These are phyloP conservation scores for Microsporum ferrugineum DNA, from an alignment of 2,329 filamentous ascomycete genomes.

Conservation along the genomic window DNA sequence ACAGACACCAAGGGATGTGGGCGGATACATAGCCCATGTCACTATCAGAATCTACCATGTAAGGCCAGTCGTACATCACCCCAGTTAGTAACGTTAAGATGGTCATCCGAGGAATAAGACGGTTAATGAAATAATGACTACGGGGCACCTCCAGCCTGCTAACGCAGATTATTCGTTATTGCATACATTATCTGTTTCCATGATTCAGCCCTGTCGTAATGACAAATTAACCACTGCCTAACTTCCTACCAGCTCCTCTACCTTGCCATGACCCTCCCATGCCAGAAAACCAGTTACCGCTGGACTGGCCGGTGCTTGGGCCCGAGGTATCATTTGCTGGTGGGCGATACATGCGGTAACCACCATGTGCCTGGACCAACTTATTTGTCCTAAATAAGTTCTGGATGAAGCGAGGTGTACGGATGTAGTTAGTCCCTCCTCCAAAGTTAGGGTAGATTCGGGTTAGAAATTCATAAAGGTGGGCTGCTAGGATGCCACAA, in stretches of 20 bases:
- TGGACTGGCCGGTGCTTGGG: constrained; percentile 1
- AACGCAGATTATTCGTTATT: neutral
- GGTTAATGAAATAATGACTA: too few relatives aligned
- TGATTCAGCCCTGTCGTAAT: neutral
- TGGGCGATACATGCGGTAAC: constrained; percentile 51
- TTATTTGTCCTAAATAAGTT: constrained; percentile 43
- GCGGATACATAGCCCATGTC: too few relatives aligned
- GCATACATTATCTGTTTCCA: neutral
- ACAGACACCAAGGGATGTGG: too few relatives aligned
- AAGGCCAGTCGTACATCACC: too few relatives aligned
- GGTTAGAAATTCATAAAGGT: constrained; percentile 81
- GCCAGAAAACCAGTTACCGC: constrained; percentile 22
- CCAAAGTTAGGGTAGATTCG: constrained; percentile 82
- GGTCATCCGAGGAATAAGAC: too few relatives aligned
- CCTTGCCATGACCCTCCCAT: constrained; percentile 28
- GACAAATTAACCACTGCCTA: constrained; percentile 25
- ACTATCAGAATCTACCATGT: too few relatives aligned
- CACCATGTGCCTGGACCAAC: constrained; percentile 26
- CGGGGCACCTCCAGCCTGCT: neutral
- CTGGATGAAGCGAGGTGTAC: constrained; percentile 61
- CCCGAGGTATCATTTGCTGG: constrained; percentile 34
- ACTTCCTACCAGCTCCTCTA: constrained; percentile 32
- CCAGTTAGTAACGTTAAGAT: too few relatives aligned
- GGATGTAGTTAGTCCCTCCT: constrained; percentile 64
- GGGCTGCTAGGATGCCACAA: constrained; percentile 74